Percentiles rank a stretch among this genome's conserved stretches.
Evolutionary conservation across 306 rosid species (phyloP).

Genomic region (Dryas drummondii): DNA sequence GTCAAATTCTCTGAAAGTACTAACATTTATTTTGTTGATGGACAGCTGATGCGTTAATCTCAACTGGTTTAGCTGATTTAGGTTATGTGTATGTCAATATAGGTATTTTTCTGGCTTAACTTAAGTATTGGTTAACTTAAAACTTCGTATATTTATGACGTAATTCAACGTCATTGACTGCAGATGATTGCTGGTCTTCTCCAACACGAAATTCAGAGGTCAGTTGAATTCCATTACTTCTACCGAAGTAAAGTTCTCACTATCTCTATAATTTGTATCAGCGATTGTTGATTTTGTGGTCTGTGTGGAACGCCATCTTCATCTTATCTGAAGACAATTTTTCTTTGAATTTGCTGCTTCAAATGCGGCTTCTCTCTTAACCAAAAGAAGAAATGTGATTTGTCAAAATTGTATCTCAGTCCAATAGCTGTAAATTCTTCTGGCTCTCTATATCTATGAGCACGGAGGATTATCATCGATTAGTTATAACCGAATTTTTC

Average conservation of each 20-base stretch:
- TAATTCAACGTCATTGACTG: slow-evolving; percentile 26
- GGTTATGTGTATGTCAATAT: slow-evolving; percentile 81
- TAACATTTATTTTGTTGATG: slow-evolving; percentile 30
- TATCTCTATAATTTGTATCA: not conserved
- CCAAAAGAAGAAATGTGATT: not conserved
- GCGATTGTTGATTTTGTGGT: slow-evolving; percentile 8
- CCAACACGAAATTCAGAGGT: slow-evolving; percentile 59
- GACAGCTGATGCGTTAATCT: slow-evolving; percentile 90
- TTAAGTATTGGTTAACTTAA: slow-evolving; percentile 14
- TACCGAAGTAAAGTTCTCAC: slow-evolving; percentile 4
- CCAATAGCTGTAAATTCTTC: not conserved
- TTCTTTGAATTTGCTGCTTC: not conserved
- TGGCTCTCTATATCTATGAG: not conserved
- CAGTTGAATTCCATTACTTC: slow-evolving; percentile 24
- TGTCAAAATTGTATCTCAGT: not conserved
- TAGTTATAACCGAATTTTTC: not conserved
- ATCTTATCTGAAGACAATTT: not conserved
- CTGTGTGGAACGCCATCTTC: slow-evolving; percentile 13
- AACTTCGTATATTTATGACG: slow-evolving; percentile 17
- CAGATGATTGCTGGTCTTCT: slow-evolving; percentile 96
- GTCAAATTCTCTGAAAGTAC: slow-evolving; percentile 20
- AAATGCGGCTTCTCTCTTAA: not conserved
- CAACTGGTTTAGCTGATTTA: slow-evolving; percentile 82
- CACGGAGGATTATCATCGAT: not conserved
- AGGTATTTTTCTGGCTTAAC: slow-evolving; percentile 49